Base-by-base conservation (phyloP, 129 eudicot species). In the Kitagawia praeruptora region DNA sequence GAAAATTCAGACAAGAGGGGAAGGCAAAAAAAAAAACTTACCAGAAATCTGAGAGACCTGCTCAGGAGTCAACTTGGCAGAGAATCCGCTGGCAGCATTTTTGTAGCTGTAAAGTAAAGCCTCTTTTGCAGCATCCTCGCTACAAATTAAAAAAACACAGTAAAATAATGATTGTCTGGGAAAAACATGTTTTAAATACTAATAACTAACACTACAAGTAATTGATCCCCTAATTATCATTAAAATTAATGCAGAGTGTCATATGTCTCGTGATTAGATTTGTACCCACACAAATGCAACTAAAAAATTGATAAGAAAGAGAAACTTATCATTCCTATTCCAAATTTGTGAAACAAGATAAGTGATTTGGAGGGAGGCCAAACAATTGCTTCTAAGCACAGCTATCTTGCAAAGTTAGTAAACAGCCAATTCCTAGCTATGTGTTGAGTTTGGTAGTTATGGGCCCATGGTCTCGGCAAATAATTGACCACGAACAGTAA, bases 101-200 rank as follows among this genome's bases (percentile, higher is more conserved):
- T 91, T 94, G 88, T 94, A 94, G 75, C 88, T 81, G 69, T 94
- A 92, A 74, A 94, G 31, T 80, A 94, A 74, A 44, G 96, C 91
- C 85, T 83, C 96, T 78, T 90, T 92, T 21, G 98, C 98, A 0
- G 98, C 98, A 54, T 92, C 98, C 90, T 94, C 98, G 58, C 98
- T 94, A 67, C 63, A 75, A 82, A 77, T 37, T 18, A 27, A 46
- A 45, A 74, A 70, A 67, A 23, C 41, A 67, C 41, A 1, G 73
- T 31, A 67, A 67, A 67, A 67, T 67, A 14, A 12, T 31, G 23
- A 10, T 1, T 28, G 41, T 66, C 71, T 1, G 5, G 40, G 8
- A 31, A 34, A 61, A 67, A 34, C 34, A 21, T 31, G 40, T 66
- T 40, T 64, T 21, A 66, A 12, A 66, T 5, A 67, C 23, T 67